A percentile compares a stretch with the other conserved stretches of the same genome.
Conservation (phyloP, 176 grass and related monocot genomes). For the Hsuehochloa calcarea region DNA sequence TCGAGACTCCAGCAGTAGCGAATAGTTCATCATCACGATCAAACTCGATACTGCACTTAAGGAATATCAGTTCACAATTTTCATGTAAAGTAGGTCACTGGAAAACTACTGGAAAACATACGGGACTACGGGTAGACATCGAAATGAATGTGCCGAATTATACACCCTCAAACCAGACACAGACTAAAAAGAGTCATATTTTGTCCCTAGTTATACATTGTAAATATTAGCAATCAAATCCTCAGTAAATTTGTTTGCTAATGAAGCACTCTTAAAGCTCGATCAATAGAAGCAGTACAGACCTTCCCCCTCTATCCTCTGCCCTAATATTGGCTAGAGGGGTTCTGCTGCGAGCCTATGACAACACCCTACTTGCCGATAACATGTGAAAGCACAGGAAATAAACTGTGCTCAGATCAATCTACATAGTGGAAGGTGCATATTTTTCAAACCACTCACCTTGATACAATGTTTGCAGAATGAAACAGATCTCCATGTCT, state of each 20-base stretch:
- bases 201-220: not conserved
- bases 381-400: slow-evolving; percentile 4
- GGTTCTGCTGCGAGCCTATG: not conserved
- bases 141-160: slow-evolving; percentile 16
- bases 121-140: not conserved
- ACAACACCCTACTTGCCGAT: not conserved
- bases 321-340: not conserved
- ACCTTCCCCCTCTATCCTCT: not conserved
- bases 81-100: not conserved
- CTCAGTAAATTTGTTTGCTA: not conserved
- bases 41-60: slow-evolving; percentile 87
- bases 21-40: slow-evolving; percentile 98
- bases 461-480: slow-evolving; percentile 97
- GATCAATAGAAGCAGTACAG: slow-evolving; percentile 1
- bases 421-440: not conserved
- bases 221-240: slow-evolving; percentile 3
- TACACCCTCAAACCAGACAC: not conserved
- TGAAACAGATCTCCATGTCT: slow-evolving; percentile 99
- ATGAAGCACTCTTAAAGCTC: not conserved
- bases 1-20: slow-evolving; percentile 95
- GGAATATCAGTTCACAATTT: slow-evolving; percentile 29
- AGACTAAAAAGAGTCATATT: not conserved
- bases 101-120: too few species aligned
- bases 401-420: not conserved
- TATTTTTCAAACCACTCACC: slow-evolving; percentile 51